A percentile compares a stretch with the other conserved stretches of the same genome.
These are phyloP conservation scores for Pelargonium myrrhifolium DNA, from an alignment of 441 rosid genomes.

Conservation along the genomic window DNA sequence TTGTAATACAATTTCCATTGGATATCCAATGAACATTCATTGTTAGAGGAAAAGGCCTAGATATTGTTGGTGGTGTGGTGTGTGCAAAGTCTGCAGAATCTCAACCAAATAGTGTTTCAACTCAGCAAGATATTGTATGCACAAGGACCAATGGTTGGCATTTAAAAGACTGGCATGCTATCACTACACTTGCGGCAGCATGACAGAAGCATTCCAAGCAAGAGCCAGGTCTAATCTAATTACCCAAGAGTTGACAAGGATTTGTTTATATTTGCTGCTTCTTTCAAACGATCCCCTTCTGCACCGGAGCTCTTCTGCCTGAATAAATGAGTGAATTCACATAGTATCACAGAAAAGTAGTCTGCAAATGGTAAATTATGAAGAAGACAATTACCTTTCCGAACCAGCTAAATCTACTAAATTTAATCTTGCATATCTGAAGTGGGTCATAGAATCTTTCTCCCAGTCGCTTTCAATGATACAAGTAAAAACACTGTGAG, in stretches of 20 bases:
- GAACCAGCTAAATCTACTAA: slow-evolving; percentile 98
- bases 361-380: slow-evolving; percentile 6
- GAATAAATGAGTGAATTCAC: slow-evolving; percentile 10
- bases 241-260: slow-evolving; percentile 96
- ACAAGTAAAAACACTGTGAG: slow-evolving; percentile 95
- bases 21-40: neutral
- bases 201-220: neutral
- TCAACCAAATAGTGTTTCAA: neutral
- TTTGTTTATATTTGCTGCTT: slow-evolving; percentile 93
- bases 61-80: neutral
- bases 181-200: slow-evolving; percentile 1
- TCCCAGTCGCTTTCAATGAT: slow-evolving; percentile 97
- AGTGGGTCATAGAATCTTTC: slow-evolving; percentile 75
- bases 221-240: slow-evolving; percentile 10
- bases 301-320: slow-evolving; percentile 98
- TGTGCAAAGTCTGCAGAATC: too few species aligned
- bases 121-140: neutral
- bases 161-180: neutral
- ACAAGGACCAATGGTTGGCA: neutral
- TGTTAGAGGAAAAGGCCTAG: neutral
- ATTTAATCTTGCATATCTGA: slow-evolving; percentile 91
- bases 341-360: slow-evolving; percentile 12
- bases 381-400: slow-evolving; percentile 50
- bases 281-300: slow-evolving; percentile 94
- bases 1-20: neutral